phyloP scores from a whole-genome alignment of 805 yeast species.

The Starmerella gropengiesseri region DNA sequence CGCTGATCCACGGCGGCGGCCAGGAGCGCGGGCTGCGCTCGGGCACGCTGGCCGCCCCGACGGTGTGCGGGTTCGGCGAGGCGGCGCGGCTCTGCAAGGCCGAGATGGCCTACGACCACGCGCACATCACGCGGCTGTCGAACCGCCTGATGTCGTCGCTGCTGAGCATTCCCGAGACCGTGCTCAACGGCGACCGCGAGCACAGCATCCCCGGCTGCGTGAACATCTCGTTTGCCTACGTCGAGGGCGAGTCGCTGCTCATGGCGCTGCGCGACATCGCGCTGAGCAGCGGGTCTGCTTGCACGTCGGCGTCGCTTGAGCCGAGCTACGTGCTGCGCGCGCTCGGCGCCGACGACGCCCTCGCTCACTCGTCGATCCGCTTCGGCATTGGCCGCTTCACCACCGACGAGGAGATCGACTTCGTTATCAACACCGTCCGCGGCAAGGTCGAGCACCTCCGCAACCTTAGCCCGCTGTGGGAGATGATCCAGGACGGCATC shows the following conservation, averaged over 20 bases:
- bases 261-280: conserved; percentile 98
- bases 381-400: conserved; percentile 97
- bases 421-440: conserved; percentile 76
- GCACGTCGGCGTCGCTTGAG: conserved; percentile 96
- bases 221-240: conserved; percentile 90
- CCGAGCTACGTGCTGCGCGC: conserved; percentile 96
- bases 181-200: conserved; percentile 70
- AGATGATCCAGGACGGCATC: conserved; percentile 98
- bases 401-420: conserved; percentile 90
- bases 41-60: conserved; percentile 95
- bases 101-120: conserved; percentile 64
- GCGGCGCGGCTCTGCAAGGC: conserved; percentile 74
- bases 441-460: conserved; percentile 86
- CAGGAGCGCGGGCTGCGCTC: conserved; percentile 97
- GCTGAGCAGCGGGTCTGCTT: conserved; percentile 90
- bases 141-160: conserved; percentile 61
- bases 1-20: conserved; percentile 94
- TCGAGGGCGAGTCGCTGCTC: conserved; percentile 92
- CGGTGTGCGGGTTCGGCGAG: conserved; percentile 92
- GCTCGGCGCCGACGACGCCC: conserved; percentile 92
- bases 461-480: conserved; percentile 93
- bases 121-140: conserved; percentile 61
- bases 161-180: conserved; percentile 75
- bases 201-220: conserved; percentile 88
- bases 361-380: conserved; percentile 96